Conservation (phyloP, 805 yeast genomes). For the Pichia insulana region DNA sequence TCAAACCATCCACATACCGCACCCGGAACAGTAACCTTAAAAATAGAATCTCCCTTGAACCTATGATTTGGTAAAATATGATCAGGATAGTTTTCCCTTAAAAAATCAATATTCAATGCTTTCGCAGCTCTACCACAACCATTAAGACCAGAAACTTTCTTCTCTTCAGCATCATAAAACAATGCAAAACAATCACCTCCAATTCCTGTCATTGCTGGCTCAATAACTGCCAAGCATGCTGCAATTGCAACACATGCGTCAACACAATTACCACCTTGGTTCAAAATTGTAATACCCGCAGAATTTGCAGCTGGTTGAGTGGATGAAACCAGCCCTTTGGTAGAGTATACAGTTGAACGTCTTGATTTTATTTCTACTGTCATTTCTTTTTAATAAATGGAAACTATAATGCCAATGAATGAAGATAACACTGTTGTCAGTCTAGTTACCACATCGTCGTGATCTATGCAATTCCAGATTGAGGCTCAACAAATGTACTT, state of each 20-base stretch:
- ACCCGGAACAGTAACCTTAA: constrained; percentile 68
- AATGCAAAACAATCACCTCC: constrained; percentile 65
- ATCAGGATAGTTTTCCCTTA: constrained; percentile 31
- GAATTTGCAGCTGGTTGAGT: constrained; percentile 72
- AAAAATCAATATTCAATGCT: constrained; percentile 37
- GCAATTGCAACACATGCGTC: constrained; percentile 57
- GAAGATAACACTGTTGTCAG: no score
- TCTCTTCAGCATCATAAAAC: constrained; percentile 41
- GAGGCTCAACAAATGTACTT: no score
- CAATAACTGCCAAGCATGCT: constrained; percentile 46
- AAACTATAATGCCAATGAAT: no score
- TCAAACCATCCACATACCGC: constrained; percentile 77
- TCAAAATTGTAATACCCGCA: constrained; percentile 59
- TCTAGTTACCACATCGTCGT: no score
- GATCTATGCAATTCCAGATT: no score
- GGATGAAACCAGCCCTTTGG: constrained; percentile 65
- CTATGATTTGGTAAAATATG: constrained; percentile 38
- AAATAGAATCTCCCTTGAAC: constrained; percentile 44
- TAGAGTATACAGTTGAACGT: constrained; percentile 66
- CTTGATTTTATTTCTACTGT: constrained; percentile 33
- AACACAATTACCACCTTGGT: constrained; percentile 65
- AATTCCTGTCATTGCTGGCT: constrained; percentile 54
- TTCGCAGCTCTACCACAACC: constrained; percentile 70
- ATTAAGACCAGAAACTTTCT: constrained; percentile 56
- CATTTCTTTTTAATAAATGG: not conserved